Evolutionary conservation across 345 rosid species (phyloP), one percentile per base, ranked within the genome.

Genomic region (Anastatica hierochuntica): DNA sequence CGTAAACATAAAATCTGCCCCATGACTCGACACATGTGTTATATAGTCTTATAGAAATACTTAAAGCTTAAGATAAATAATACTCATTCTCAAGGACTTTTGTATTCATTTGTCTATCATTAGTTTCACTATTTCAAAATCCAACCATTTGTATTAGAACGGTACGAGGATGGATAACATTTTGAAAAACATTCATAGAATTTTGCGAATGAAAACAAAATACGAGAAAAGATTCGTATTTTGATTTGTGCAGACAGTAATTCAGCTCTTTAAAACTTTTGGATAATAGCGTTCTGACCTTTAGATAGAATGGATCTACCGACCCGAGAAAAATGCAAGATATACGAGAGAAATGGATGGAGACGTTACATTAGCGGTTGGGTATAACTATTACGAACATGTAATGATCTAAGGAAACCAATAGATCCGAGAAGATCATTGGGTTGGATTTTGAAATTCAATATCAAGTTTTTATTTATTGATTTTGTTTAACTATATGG

Each of bases 401-500:
- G 36, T 43, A 58, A 58, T n/a, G 15, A 57, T 2, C 24, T 21
- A 21, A 21, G 2, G 24, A 21, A 16, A 66, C 64, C 70, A 60
- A 66, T 64, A 58, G 45, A 66, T 39, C 65, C 49, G 43, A 66
- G 49, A 51, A 58, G 49, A 43, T 66, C 16, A 43, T n/a, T 30
- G 56, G 43, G 55, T 49, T 43, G 23, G 19, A 14, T 29, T 58
- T 49, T 50, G 19, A 36, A 26, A 41, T 20, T 31, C 14, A 38
- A 3, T 46, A 19, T 18, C 31, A 14, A 16, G 6, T 53, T 31
- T 43, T 51, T 23, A 24, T 59, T 38, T 33, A 35, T 14, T 50
- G 10, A 15, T 21, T 20, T 46, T 54, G 8, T 43, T n/a, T n/a
- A n/a, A n/a, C 24, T 5, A 21, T 21, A 2, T 2, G 5, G 24